Conservation (phyloP, 2,329 filamentous ascomycete genomes). For the Mariannaea elegans region DNA sequence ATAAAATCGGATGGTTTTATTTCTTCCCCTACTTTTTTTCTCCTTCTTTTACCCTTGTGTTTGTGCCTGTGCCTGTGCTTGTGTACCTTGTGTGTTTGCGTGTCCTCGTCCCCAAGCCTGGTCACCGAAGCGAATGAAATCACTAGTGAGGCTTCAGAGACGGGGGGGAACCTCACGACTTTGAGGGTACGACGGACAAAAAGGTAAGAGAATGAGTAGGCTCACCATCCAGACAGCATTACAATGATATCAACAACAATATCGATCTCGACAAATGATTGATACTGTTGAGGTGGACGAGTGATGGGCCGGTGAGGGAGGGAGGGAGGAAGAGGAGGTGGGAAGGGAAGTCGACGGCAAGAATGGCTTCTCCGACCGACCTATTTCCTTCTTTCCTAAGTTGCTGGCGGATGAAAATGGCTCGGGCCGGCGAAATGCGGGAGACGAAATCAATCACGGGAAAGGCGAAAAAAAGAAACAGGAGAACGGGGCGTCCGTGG, state of each 20-base stretch:
- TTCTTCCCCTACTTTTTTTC: not conserved
- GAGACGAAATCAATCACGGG: constrained; percentile 7
- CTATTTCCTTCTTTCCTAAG: not conserved
- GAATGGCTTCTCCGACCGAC: not conserved
- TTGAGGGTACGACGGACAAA: constrained; percentile 9
- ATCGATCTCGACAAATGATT: not conserved
- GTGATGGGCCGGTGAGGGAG: not conserved
- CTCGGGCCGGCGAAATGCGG: constrained; percentile 22
- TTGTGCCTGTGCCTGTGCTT: constrained; percentile 1
- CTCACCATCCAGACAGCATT: constrained; percentile 34
- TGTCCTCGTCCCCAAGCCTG: not conserved
- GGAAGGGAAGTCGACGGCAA: too few relatives aligned
- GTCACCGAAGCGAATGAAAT: not conserved
- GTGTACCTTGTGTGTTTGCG: not conserved
- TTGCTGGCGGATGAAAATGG: constrained; percentile 18
- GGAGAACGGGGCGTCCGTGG: constrained; percentile 2
- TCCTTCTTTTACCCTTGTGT: not conserved
- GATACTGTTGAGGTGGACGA: not conserved
- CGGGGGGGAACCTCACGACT: constrained; percentile 27
- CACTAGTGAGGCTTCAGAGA: constrained; percentile 29
- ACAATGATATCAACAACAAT: constrained; percentile 8
- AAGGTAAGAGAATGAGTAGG: constrained; percentile 21
- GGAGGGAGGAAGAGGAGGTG: not conserved
- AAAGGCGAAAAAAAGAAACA: not conserved
- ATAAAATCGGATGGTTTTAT: not conserved